These are phyloP conservation scores for Cymbopogon flexuosus DNA, from an alignment of 202 grass and related monocot species.

Conservation along the genomic window DNA sequence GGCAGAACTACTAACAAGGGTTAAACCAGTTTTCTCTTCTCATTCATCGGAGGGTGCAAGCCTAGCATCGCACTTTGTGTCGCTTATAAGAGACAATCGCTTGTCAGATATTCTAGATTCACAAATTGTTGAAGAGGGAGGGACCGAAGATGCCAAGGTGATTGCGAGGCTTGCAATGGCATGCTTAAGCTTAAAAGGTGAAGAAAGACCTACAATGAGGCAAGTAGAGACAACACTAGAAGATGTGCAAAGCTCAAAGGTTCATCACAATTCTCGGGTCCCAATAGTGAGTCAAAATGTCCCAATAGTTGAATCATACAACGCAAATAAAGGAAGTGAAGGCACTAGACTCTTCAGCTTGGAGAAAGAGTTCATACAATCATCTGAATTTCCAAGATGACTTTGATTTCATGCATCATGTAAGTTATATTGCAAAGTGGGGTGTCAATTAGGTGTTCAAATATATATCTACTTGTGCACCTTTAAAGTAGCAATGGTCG, in stretches of 20 bases:
- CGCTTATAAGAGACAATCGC: constrained; percentile 16
- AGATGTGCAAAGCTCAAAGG: constrained; percentile 31
- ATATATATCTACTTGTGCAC: background rate
- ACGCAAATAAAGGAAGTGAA: background rate
- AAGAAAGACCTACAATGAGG: constrained; percentile 63
- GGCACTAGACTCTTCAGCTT: constrained; percentile 52
- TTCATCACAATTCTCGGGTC: background rate
- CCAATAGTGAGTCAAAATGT: background rate
- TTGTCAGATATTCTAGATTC: constrained; percentile 41
- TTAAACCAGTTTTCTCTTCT: constrained; percentile 37
- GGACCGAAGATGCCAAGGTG: constrained; percentile 12
- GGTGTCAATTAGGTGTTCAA: background rate
- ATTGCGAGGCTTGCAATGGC: constrained; percentile 29
- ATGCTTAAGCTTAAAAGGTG: constrained; percentile 55
- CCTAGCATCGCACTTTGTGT: constrained; percentile 47
- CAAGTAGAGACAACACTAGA: constrained; percentile 51
- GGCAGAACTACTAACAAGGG: constrained; percentile 51
- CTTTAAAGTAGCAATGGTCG: background rate
- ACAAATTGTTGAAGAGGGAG: constrained; percentile 44
- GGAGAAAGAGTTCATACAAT: constrained; percentile 53
- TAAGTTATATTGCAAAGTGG: background rate
- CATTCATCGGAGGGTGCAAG: constrained; percentile 21
- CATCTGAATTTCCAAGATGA: constrained; percentile 48
- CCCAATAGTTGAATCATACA: background rate
- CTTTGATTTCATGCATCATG: background rate